Base-by-base conservation (phyloP, 495 filamentous ascomycete genomes). In the Hypoxylon trugodes region DNA sequence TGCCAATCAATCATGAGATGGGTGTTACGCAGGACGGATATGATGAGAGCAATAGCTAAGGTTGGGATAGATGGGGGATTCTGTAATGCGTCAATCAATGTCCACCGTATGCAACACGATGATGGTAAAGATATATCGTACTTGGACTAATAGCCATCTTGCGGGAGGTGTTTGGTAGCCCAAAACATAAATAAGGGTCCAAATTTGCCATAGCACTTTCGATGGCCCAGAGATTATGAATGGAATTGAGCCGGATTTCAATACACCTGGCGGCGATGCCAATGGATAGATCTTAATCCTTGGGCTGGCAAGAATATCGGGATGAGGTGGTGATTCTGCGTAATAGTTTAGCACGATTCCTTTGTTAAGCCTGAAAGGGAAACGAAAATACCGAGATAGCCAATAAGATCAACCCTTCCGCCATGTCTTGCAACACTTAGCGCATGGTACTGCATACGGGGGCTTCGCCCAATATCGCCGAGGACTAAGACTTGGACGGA, bases 361-460 rank as follows among this genome's bases (percentile, higher is more conserved):
- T 21, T 37, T 21, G 10, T 46, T 4, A 58, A 10, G 10, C 18
- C 12, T 16, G n/a, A 15, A 19, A 1, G 28, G 36, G 21, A 21
- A 46, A 36, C 7, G 8, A 55, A 52, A 67, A 52, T 68, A 95
- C 92, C 93, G 56, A 84, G 73, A 72, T 97, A 99, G 22, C 95
- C 96, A 65, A 98, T 89, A 8, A 99, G 76, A 67, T 93, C 85
- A 12, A 97, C 95, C 26, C 82, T 78, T 0, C 86, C 90, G 30
- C 92, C 91, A 59, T 92, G 87, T 61, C 86, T 90, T 18, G 94
- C 93, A 70, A 98, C 87, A 72, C 94, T 97, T 59, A 97, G 73
- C 16, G 93, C 92, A 84, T 99, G 95, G 71, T 99, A 97, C 73
- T 97, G 95, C 95, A 99, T 99, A 57, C 95, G 90, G 19, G 95